Percentiles rank a stretch among this genome's conserved stretches.
Evolutionary conservation across 192 early-diverging fungal genomes (phyloP).

Genomic region (Rhizoclosmatium sp.): DNA sequence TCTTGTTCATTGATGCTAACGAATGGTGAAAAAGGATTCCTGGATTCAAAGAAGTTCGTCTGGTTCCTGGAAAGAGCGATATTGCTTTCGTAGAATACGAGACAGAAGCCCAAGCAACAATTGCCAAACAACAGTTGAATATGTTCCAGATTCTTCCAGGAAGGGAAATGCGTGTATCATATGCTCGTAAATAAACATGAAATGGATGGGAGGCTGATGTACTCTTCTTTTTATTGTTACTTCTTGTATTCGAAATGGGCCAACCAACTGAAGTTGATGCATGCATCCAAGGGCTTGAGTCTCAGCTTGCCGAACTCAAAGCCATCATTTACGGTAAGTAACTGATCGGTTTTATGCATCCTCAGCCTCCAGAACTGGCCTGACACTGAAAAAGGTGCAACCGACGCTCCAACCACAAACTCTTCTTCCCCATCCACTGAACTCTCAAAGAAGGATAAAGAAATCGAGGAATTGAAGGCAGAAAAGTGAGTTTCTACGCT

Average conservation of each 20-base stretch:
- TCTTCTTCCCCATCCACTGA: background rate
- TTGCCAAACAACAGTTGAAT: slow-evolving; percentile 77
- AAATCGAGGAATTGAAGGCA: background rate
- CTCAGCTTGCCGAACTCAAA: slow-evolving; percentile 33
- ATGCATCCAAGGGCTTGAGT: slow-evolving; percentile 30
- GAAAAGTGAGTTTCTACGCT: slow-evolving; percentile 18
- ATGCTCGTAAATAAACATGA: slow-evolving; percentile 70
- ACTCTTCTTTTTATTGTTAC: background rate
- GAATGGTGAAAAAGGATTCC: slow-evolving; percentile 52
- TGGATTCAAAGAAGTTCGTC: slow-evolving; percentile 96
- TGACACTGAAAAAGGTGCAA: background rate
- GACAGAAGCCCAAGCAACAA: slow-evolving; percentile 79
- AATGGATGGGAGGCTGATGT: background rate
- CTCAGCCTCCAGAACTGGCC: background rate
- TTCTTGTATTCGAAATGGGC: background rate
- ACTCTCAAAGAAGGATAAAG: slow-evolving; percentile 23
- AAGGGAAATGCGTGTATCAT: slow-evolving; percentile 83
- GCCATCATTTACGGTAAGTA: slow-evolving; percentile 17
- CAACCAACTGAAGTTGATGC: slow-evolving; percentile 14
- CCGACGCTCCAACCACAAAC: background rate
- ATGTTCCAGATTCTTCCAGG: slow-evolving; percentile 69
- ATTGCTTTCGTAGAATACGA: slow-evolving; percentile 98
- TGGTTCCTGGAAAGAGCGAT: slow-evolving; percentile 87
- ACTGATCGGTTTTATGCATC: background rate
- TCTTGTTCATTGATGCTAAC: slow-evolving; percentile 14